Percentiles rank a stretch among this genome's conserved stretches.
Evolutionary conservation across 179 eudicot species (phyloP).

Genomic region (Carnegiea gigantea): DNA sequence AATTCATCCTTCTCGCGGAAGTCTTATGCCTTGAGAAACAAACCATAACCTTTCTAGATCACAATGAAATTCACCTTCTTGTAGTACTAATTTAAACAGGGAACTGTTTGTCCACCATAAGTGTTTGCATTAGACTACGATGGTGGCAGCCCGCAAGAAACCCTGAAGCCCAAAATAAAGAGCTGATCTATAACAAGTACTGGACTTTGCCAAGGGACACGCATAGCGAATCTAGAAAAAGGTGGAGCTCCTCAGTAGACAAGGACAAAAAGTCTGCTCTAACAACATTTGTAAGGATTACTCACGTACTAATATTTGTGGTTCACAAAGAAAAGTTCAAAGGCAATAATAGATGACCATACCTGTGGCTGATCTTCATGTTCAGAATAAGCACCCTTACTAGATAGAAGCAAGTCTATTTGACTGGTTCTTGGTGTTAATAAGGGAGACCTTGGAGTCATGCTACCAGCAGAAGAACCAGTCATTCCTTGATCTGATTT

Average conservation of each 20-base stretch:
- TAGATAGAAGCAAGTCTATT: slow-evolving; percentile 81
- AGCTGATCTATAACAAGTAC: not conserved
- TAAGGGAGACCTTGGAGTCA: slow-evolving; percentile 96
- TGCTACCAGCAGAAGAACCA: slow-evolving; percentile 95
- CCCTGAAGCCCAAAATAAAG: not conserved
- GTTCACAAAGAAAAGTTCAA: not conserved
- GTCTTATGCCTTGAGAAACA: no score
- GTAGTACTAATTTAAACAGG: not conserved
- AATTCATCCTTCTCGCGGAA: no score
- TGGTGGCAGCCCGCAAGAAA: not conserved
- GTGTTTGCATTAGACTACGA: not conserved
- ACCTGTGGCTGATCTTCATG: slow-evolving; percentile 97
- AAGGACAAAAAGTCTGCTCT: not conserved
- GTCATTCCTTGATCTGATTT: slow-evolving; percentile 99
- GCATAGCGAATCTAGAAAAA: not conserved
- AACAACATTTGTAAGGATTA: not conserved
- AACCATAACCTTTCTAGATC: not conserved
- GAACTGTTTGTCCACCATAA: not conserved
- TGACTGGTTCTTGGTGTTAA: slow-evolving; percentile 83
- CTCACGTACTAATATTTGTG: not conserved
- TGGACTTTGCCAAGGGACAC: not conserved
- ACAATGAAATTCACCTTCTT: not conserved
- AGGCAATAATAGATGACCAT: slow-evolving; percentile 16
- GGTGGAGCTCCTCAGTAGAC: not conserved
- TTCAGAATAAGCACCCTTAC: slow-evolving; percentile 82